Base-by-base conservation (phyloP, 2,329 filamentous ascomycete species). In the Pseudopyricularia javanii region DNA sequence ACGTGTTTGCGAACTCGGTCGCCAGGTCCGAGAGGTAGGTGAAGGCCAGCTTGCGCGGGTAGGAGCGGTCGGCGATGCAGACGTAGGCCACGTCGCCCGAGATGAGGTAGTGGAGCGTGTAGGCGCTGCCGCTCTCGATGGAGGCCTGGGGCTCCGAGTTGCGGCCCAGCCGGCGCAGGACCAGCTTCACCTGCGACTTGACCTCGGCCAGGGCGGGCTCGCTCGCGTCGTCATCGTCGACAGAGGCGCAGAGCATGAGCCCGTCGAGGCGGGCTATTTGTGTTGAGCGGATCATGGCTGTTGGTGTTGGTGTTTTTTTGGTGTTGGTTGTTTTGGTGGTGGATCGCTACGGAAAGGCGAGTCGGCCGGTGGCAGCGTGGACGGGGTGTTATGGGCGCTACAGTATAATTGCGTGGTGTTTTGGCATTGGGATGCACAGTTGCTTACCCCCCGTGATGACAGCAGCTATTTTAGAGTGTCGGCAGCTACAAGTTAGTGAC, bases 31-130 rank as follows among this genome's bases (percentile, higher is more conserved):
- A 83, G 56, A 98, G 89, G 78, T 97, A 98, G 56, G 91, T 96
- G 71, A 98, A 95, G 64, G 94, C 91, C 49, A 98, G 86, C 72
- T 98, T 97, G 70, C 93, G 91, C 54, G 93, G 91, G 75, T 97
- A 98, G 54, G 88, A 88, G 54, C 82, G 79, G 69, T 96, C 91
- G 75, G 88, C 91, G 70, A 98, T 91, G 75, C 87, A 90, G 62
- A 97, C 78, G 75, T 95, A 97, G 72, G 90, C 85, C 60, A 98
- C 78, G 62, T 88, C 84, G 63, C 83, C 77, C 62, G 85, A 76
- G 70, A 98, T 87, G 57, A 91, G 74, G 63, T 80, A 94, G 87
- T 98, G 91, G 66, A 97, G 76, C 56, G 83, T 90, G 74, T 88
- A 91, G 73, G 66, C 62, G 57, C 67, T 63, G 58, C 86, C 83